Evolutionary conservation across 257 asterid species (phyloP).

Genomic region (Solanum raphanifolium): DNA sequence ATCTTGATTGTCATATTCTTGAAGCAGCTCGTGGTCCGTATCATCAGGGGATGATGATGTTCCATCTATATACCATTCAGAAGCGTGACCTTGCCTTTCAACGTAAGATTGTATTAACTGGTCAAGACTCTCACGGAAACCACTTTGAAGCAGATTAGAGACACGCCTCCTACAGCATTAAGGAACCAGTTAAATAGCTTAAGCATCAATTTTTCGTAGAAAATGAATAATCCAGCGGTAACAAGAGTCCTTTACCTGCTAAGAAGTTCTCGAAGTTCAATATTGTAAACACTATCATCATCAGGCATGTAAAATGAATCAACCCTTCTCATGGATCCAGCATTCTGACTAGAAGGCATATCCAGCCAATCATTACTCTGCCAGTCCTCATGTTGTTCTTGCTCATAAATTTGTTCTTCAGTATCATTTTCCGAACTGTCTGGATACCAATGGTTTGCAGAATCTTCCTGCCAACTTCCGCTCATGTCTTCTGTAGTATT

Average conservation of each 20-base stretch:
- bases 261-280: slow-evolving; percentile 74
- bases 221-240: not conserved
- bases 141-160: slow-evolving; percentile 70
- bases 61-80: slow-evolving; percentile 54
- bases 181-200: not conserved
- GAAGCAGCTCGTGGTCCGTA: slow-evolving; percentile 35
- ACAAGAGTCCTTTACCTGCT: slow-evolving; percentile 38
- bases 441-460: slow-evolving; percentile 24
- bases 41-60: slow-evolving; percentile 31
- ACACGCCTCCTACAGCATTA: slow-evolving; percentile 61
- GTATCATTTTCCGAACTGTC: slow-evolving; percentile 22
- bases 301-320: slow-evolving; percentile 30
- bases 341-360: slow-evolving; percentile 43
- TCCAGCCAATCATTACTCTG: slow-evolving; percentile 46
- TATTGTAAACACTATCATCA: slow-evolving; percentile 43
- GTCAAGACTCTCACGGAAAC: slow-evolving; percentile 63
- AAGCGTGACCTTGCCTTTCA: slow-evolving; percentile 52
- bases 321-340: slow-evolving; percentile 26
- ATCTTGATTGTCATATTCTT: slow-evolving; percentile 22
- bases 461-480: slow-evolving; percentile 26
- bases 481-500: slow-evolving; percentile 12
- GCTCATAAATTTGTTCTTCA: slow-evolving; percentile 28
- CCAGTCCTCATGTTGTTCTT: slow-evolving; percentile 48
- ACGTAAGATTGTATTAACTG: slow-evolving; percentile 57
- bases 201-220: not conserved